Evolutionary conservation across 23 red algal species (phyloP).

Genomic region (Gracilaria domingensis): DNA sequence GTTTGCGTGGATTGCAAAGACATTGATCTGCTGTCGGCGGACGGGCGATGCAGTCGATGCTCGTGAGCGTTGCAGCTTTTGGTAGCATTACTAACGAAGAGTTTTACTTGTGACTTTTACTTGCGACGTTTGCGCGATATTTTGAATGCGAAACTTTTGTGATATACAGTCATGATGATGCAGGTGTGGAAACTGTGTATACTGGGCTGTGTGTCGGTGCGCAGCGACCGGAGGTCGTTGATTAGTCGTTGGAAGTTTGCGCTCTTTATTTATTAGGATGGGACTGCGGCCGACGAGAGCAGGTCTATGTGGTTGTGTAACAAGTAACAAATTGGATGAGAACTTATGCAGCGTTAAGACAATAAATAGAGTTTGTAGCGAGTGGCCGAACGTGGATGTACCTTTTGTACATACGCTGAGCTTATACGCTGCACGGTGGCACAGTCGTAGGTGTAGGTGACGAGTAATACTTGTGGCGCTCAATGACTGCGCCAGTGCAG

Average conservation of each 20-base stretch:
- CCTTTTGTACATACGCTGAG: too few relatives aligned
- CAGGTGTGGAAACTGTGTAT: neutral
- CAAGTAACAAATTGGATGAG: slow-evolving; percentile 26
- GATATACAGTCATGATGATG: neutral
- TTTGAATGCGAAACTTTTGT: too few relatives aligned
- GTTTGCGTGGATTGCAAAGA: slow-evolving; percentile 9
- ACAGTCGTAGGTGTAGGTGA: too few relatives aligned
- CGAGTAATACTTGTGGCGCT: too few relatives aligned
- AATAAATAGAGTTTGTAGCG: slow-evolving; percentile 27
- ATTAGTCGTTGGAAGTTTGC: neutral
- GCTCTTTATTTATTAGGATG: neutral
- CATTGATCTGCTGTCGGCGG: neutral
- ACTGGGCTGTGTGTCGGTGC: neutral
- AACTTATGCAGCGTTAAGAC: slow-evolving; percentile 15
- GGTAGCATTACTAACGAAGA: neutral
- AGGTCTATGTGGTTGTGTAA: neutral
- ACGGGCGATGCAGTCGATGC: neutral
- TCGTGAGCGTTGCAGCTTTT: neutral
- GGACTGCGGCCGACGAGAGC: neutral
- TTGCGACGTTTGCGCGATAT: too few relatives aligned
- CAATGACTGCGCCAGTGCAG: neutral
- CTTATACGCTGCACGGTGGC: too few relatives aligned
- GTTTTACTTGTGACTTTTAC: neutral
- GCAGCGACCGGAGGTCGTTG: neutral
- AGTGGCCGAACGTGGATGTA: neutral